phyloP scores from a whole-genome alignment of 495 filamentous ascomycete genomes.

The Penicillium macrosclerotiorum region DNA sequence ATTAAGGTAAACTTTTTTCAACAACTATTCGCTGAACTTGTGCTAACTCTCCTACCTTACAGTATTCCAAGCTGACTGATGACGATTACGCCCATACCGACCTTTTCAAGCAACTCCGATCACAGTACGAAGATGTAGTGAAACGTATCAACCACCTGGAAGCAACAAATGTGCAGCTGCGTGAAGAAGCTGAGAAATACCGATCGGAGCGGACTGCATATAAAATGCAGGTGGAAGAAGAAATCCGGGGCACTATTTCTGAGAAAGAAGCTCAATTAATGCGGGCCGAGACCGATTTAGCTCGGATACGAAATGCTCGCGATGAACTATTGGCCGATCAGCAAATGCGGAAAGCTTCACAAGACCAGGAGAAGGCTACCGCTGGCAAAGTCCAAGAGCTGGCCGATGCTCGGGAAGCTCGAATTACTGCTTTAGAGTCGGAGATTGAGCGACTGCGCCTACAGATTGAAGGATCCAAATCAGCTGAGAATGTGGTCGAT shows the following conservation, averaged over 20 bases:
- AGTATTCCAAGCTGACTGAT: conserved; percentile 72
- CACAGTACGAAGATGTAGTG: conserved; percentile 87
- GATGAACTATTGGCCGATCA: conserved; percentile 84
- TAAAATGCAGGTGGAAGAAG: conserved; percentile 73
- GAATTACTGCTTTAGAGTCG: conserved; percentile 75
- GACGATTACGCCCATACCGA: conserved; percentile 93
- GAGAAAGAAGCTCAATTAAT: conserved; percentile 81
- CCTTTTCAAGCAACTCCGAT: conserved; percentile 86
- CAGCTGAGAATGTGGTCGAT: conserved; percentile 38
- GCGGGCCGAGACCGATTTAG: conserved; percentile 78
- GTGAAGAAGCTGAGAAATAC: conserved; percentile 79
- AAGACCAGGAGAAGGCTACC: conserved; percentile 71
- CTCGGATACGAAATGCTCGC: conserved; percentile 74
- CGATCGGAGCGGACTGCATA: conserved; percentile 82
- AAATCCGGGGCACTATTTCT: conserved; percentile 62
- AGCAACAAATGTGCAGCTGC: conserved; percentile 79
- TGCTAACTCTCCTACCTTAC: conserved; percentile 8
- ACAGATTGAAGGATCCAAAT: conserved; percentile 45
- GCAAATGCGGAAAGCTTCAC: conserved; percentile 71
- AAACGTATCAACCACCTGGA: conserved; percentile 89
- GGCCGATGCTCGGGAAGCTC: conserved; percentile 66
- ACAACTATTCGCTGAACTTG: neutral
- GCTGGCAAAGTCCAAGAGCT: conserved; percentile 74
- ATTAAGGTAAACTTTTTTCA: conserved; percentile 43
- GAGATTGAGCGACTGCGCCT: conserved; percentile 71